Evolutionary conservation across 2,329 filamentous ascomycete species (phyloP).

Genomic region (Monilinia fructicola): DNA sequence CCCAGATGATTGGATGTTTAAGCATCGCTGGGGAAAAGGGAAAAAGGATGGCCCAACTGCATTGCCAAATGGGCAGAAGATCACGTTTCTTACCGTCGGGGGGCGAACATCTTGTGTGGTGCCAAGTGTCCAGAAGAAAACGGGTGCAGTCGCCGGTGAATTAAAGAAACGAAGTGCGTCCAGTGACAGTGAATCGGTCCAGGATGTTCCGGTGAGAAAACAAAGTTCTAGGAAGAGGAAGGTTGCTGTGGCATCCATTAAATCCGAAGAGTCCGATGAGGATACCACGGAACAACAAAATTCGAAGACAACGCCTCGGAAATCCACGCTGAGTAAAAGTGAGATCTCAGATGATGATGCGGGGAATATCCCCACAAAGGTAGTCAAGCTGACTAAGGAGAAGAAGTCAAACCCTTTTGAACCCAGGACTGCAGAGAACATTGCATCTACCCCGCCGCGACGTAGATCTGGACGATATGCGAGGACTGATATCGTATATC

Average conservation of each 20-base stretch:
- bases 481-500: neutral
- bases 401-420: constrained; percentile 24
- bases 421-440: constrained; percentile 13
- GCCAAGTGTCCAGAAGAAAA: constrained; percentile 81
- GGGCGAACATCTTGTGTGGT: constrained; percentile 90
- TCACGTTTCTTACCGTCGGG: constrained; percentile 84
- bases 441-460: neutral
- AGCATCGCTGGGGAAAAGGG: constrained; percentile 85
- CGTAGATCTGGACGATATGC: constrained; percentile 1
- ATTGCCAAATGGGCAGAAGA: constrained; percentile 80
- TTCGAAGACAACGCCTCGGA: neutral
- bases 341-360: neutral
- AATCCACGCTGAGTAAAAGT: neutral
- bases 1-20: constrained; percentile 84
- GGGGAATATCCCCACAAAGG: neutral
- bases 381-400: constrained; percentile 9
- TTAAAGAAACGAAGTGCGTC: constrained; percentile 39
- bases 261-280: constrained; percentile 5
- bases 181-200: constrained; percentile 45
- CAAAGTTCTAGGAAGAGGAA: constrained; percentile 20
- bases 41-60: constrained; percentile 67
- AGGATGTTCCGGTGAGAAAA: constrained; percentile 12
- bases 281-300: neutral
- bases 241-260: neutral
- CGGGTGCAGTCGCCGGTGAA: constrained; percentile 36